These are phyloP conservation scores for Yamadazyma atmosphaerica DNA, from an alignment of 1,139 yeast species.

Conservation along the genomic window DNA sequence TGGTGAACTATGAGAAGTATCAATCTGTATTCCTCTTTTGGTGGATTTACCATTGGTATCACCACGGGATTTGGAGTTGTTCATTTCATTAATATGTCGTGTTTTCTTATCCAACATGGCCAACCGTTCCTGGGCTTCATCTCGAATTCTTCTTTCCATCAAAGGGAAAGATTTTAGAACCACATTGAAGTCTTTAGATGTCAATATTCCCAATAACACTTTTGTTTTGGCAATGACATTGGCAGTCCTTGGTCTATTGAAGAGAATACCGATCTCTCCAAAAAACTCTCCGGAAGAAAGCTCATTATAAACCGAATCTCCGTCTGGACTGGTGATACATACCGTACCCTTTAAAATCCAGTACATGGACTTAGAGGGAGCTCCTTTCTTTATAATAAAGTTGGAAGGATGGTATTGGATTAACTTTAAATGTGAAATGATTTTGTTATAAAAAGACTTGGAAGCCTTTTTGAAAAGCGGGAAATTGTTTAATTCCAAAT, in stretches of 20 bases:
- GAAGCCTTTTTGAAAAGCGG: conserved; percentile 70
- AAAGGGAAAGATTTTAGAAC: conserved; percentile 63
- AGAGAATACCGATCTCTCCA: conserved; percentile 77
- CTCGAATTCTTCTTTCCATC: conserved; percentile 67
- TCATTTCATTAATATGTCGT: conserved; percentile 18
- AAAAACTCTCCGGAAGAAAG: conserved; percentile 68
- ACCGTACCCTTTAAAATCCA: conserved; percentile 78
- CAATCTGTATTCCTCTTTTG: neutral
- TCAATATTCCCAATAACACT: conserved; percentile 66
- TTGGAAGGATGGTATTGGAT: conserved; percentile 67
- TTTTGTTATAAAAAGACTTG: conserved; percentile 55
- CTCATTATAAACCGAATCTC: conserved; percentile 72
- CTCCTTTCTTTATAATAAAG: conserved; percentile 68
- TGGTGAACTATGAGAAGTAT: neutral
- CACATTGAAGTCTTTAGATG: conserved; percentile 59
- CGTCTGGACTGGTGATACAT: conserved; percentile 71
- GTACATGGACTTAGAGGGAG: conserved; percentile 75
- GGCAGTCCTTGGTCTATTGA: conserved; percentile 75
- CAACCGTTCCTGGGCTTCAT: conserved; percentile 75
- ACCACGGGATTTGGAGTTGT: conserved; percentile 2
- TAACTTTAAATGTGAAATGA: conserved; percentile 57
- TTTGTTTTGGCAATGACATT: conserved; percentile 72
- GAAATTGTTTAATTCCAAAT: conserved; percentile 46
- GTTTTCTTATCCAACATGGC: conserved; percentile 67
- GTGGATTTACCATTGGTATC: neutral